These are phyloP conservation scores for Phylloporus scabripes DNA, from an alignment of 768 basidiomycete species.

Conservation along the genomic window DNA sequence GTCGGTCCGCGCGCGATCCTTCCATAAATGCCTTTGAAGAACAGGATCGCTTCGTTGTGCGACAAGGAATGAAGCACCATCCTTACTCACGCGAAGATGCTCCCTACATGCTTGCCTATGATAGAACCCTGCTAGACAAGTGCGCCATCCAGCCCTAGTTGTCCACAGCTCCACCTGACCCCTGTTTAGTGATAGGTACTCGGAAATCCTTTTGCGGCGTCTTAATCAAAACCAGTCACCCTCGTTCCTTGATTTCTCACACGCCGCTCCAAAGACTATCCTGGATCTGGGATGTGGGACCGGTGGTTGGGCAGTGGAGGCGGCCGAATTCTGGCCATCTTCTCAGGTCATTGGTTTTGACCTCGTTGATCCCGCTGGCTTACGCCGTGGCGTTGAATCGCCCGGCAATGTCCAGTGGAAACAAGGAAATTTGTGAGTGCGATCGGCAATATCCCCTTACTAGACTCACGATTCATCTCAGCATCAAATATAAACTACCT, in stretches of 20 bases:
- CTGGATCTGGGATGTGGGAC: constrained; percentile 76
- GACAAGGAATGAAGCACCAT: constrained; percentile 45
- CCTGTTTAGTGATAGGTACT: constrained; percentile 51
- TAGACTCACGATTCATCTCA: constrained; percentile 24
- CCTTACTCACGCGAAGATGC: constrained; percentile 44
- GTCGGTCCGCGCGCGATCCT: constrained; percentile 5
- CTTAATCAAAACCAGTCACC: constrained; percentile 51
- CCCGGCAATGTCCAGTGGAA: constrained; percentile 44
- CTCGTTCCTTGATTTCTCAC: constrained; percentile 51
- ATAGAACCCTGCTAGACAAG: constrained; percentile 53
- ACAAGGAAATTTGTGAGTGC: constrained; percentile 63
- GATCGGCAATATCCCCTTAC: not conserved
- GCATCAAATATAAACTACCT: constrained; percentile 52
- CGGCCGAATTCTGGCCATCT: constrained; percentile 56
- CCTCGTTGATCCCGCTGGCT: constrained; percentile 38
- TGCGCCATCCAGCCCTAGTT: constrained; percentile 28
- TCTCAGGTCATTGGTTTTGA: constrained; percentile 63
- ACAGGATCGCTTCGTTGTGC: constrained; percentile 20
- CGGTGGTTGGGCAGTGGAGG: constrained; percentile 62
- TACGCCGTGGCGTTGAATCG: constrained; percentile 33
- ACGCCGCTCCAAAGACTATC: constrained; percentile 46
- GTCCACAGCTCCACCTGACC: constrained; percentile 9
- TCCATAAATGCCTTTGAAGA: constrained; percentile 21
- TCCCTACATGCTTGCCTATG: constrained; percentile 66
- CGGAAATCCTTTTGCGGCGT: constrained; percentile 48